Conservation (phyloP, 352 stramenopile genomes). For the Globisporangium lucens region DNA sequence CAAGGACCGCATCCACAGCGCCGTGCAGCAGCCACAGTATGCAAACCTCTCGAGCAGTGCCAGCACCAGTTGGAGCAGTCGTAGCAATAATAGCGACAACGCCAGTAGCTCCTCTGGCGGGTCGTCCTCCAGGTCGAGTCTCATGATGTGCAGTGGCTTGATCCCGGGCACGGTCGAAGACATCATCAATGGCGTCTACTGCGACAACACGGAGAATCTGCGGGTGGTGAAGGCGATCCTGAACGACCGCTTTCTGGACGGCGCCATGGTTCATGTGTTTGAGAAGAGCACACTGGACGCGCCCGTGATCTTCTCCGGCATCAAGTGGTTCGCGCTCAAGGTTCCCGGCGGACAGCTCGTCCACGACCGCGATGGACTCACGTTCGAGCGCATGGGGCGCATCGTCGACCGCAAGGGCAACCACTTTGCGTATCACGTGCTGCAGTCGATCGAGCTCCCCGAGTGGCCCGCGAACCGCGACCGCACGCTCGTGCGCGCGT, state of each 20-base stretch:
- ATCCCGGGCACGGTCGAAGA: constrained; percentile 57
- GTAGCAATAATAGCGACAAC: not conserved
- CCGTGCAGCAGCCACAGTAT: constrained; percentile 3
- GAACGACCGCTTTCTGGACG: constrained; percentile 50
- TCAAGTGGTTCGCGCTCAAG: constrained; percentile 67
- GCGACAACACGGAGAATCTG: constrained; percentile 54
- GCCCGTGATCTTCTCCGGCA: constrained; percentile 54
- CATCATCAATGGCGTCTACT: constrained; percentile 45
- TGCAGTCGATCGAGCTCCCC: constrained; percentile 59
- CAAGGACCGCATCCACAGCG: constrained; percentile 16
- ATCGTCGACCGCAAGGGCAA: constrained; percentile 51
- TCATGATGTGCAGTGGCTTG: constrained; percentile 56
- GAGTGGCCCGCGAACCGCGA: constrained; percentile 41
- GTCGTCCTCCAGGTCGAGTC: constrained; percentile 29
- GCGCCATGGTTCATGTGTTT: constrained; percentile 55
- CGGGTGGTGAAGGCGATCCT: constrained; percentile 40
- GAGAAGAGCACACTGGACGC: constrained; percentile 38
- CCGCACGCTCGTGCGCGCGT: constrained; percentile 32
- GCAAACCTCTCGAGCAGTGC: not conserved
- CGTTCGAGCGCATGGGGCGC: constrained; percentile 58
- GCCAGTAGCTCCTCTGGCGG: not conserved
- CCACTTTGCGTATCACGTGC: constrained; percentile 58
- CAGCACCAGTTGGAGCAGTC: not conserved
- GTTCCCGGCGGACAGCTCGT: constrained; percentile 34
- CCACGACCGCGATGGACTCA: constrained; percentile 51